Evolutionary conservation across 768 basidiomycete genomes (phyloP), one percentile per base, ranked within the genome.

Genomic region (Leccinum ochraceum): DNA sequence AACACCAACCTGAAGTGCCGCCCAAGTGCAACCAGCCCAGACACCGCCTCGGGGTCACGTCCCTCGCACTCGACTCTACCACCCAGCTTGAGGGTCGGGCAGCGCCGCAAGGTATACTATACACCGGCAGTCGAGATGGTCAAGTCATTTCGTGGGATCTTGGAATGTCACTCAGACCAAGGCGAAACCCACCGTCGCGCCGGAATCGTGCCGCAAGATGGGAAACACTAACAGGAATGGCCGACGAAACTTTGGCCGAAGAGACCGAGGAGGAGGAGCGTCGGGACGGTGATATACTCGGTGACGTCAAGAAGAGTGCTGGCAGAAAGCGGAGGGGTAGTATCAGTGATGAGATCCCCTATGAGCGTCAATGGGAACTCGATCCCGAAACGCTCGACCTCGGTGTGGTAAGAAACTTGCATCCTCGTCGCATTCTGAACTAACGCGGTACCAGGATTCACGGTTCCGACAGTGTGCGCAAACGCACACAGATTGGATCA

Each of bases 401-500:
- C 53, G 78, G 78, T 46, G 76, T 76, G 70, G 89, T 88, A 66
- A 63, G 84, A 76, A 28, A 48, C 24, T 8, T 46, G 50, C 56
- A 44, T 57, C 36, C 17, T 30, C 39, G 8, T 56, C 56, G 34
- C 46, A 32, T 36, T 54, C 48, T 48, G 30, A 60, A 51, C 61
- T 34, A 61, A 67, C 56, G 53, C 53, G 61, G 62, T 63, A 46
- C 60, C 63, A 86, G 83, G 74, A 75, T 26, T 81, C 86, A 28
- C 79, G 81, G 22, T 98, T 97, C 71, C 83, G 96, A 32, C 95
- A 98, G 72, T 89, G 87, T 60, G 87, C 88, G 9, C 95, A 98
- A 71, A 83, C 86, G 6, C 95, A 98, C 72, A 88, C 87, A 1
- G 95, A 98, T 75, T 99, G 96, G 96, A 86, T 98, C 37, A 99